A percentile compares a stretch with the other conserved stretches of the same genome.
These are phyloP conservation scores for Suhomyces prunicola DNA, from an alignment of 805 yeast species.

Conservation along the genomic window DNA sequence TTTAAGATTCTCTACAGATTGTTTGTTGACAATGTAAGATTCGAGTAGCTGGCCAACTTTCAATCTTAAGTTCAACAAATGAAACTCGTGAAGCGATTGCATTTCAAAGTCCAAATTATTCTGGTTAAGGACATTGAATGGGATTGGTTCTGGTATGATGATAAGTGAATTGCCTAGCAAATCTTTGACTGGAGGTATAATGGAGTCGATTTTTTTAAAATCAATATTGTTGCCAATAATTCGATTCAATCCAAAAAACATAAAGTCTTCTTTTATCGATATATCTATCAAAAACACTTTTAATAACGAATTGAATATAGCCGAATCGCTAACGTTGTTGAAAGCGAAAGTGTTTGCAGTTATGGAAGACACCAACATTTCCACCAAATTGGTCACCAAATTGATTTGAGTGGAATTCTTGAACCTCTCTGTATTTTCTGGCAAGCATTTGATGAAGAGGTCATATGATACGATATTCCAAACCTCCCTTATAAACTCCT, in stretches of 20 bases:
- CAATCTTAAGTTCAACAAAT: slow-evolving; percentile 40
- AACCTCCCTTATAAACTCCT: slow-evolving; percentile 13
- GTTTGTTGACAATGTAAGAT: slow-evolving; percentile 31
- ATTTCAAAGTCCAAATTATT: slow-evolving; percentile 13
- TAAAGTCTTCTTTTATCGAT: slow-evolving; percentile 37
- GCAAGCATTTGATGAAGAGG: slow-evolving; percentile 39
- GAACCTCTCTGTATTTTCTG: slow-evolving; percentile 47
- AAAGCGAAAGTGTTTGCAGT: slow-evolving; percentile 27
- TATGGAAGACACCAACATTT: slow-evolving; percentile 47
- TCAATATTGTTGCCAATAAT: slow-evolving; percentile 50
- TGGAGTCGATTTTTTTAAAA: slow-evolving; percentile 37
- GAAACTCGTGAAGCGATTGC: slow-evolving; percentile 40
- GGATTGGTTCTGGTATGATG: slow-evolving; percentile 28
- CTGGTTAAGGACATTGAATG: slow-evolving; percentile 12
- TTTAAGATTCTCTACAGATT: slow-evolving; percentile 24
- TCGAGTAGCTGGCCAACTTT: slow-evolving; percentile 51
- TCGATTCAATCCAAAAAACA: slow-evolving; percentile 54
- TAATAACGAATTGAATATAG: slow-evolving; percentile 28
- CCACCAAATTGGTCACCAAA: slow-evolving; percentile 51
- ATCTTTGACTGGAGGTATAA: slow-evolving; percentile 35
- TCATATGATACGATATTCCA: slow-evolving; percentile 27
- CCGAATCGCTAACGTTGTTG: neutral
- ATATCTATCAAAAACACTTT: slow-evolving; percentile 41
- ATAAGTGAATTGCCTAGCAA: slow-evolving; percentile 20
- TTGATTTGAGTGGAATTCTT: slow-evolving; percentile 42